A percentile compares a stretch with the other conserved stretches of the same genome.
These are phyloP conservation scores for Aspergillus leporis DNA, from an alignment of 495 filamentous ascomycete genomes.

Conservation along the genomic window DNA sequence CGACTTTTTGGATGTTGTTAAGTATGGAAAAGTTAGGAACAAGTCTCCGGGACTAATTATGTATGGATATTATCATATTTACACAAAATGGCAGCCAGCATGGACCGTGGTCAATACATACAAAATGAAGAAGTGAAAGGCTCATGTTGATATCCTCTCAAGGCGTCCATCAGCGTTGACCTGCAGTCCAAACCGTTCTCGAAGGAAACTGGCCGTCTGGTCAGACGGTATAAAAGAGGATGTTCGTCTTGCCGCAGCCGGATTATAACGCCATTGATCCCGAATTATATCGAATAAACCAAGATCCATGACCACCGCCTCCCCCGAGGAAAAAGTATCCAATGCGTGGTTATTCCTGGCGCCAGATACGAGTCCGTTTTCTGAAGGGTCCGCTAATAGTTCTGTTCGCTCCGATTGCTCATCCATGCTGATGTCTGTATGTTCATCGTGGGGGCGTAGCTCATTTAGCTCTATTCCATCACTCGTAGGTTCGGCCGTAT, in stretches of 20 bases:
- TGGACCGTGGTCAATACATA: neutral
- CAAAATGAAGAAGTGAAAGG: neutral
- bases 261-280: conserved; percentile 57
- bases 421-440: conserved; percentile 25
- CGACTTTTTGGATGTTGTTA: neutral
- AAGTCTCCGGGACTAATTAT: neutral
- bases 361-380: conserved; percentile 26
- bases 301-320: conserved; percentile 67
- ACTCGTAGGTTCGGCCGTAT: conserved; percentile 13
- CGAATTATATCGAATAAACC: conserved; percentile 66
- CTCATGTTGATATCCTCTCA: conserved; percentile 31
- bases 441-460: conserved; percentile 16
- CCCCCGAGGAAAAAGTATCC: conserved; percentile 66
- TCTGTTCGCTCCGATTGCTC: conserved; percentile 46
- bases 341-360: conserved; percentile 47
- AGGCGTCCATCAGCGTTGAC: conserved; percentile 43
- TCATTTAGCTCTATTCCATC: conserved; percentile 26
- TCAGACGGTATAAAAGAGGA: conserved; percentile 34
- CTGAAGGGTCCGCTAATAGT: conserved; percentile 45
- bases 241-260: conserved; percentile 26
- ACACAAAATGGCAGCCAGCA: conserved; percentile 2
- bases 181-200: conserved; percentile 45
- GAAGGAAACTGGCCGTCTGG: conserved; percentile 44
- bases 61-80: conserved; percentile 9
- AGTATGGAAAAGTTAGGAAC: neutral